Percentiles rank a stretch among this genome's conserved stretches.
These are phyloP conservation scores for Psilocybe tampanensis DNA, from an alignment of 768 basidiomycete species.

Conservation along the genomic window DNA sequence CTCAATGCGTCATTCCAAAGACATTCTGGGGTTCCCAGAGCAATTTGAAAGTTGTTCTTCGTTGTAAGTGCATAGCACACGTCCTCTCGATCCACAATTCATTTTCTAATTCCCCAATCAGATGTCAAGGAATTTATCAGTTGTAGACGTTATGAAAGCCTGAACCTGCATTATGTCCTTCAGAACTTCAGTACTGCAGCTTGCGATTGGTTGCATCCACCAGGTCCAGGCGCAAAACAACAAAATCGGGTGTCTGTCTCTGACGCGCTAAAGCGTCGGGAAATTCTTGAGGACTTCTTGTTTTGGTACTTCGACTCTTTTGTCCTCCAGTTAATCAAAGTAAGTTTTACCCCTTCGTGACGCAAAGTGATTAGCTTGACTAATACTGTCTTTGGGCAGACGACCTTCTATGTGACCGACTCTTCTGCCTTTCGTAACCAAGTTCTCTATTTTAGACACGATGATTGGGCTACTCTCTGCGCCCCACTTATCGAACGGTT, in stretches of 20 bases:
- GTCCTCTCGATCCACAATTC: neutral
- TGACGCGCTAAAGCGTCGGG: constrained; percentile 76
- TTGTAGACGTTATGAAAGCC: constrained; percentile 78
- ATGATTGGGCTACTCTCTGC: constrained; percentile 89
- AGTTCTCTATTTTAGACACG: constrained; percentile 90
- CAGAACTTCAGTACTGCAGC: constrained; percentile 76
- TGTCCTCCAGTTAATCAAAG: constrained; percentile 77
- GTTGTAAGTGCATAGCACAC: constrained; percentile 47
- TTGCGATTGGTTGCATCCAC: constrained; percentile 78
- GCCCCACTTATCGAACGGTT: constrained; percentile 80
- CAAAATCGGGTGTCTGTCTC: constrained; percentile 59
- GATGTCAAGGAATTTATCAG: constrained; percentile 77
- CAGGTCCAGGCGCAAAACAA: constrained; percentile 32
- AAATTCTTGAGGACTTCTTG: constrained; percentile 86
- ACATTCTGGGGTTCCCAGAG: constrained; percentile 74
- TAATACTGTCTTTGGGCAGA: constrained; percentile 44
- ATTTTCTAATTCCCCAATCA: constrained; percentile 26
- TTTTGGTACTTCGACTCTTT: constrained; percentile 95
- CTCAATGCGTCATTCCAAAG: constrained; percentile 71
- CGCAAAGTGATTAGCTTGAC: neutral
- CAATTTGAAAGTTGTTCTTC: constrained; percentile 64
- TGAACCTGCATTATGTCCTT: constrained; percentile 74
- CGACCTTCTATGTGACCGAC: constrained; percentile 93
- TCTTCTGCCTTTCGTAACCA: constrained; percentile 83
- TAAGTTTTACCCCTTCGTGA: constrained; percentile 29